Conservation (phyloP, 805 yeast genomes). For the Helenozyma baotianmanensis region DNA sequence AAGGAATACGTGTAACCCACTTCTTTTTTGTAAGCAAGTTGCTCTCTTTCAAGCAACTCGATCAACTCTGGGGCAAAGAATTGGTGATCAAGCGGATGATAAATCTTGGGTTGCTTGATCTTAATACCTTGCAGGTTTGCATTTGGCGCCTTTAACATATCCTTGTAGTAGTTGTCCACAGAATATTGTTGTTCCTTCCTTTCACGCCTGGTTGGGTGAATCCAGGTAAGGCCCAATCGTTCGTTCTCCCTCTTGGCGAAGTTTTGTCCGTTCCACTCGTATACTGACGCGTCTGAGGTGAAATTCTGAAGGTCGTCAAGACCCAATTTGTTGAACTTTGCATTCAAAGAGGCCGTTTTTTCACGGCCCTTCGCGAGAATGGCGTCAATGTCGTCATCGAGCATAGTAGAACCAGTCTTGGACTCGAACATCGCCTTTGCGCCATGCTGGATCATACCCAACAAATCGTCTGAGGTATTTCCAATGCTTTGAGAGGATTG, state of each 20-base stretch:
- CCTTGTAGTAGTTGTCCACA: slow-evolving; percentile 71
- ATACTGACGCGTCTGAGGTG: slow-evolving; percentile 82
- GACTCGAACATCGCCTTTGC: slow-evolving; percentile 82
- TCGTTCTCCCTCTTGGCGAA: slow-evolving; percentile 54
- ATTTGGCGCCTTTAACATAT: slow-evolving; percentile 44
- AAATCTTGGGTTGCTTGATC: slow-evolving; percentile 35
- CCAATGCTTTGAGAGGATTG: slow-evolving; percentile 47
- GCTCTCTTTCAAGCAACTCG: slow-evolving; percentile 58
- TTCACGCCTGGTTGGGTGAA: slow-evolving; percentile 71
- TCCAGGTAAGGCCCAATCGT: slow-evolving; percentile 48
- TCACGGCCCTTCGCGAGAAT: slow-evolving; percentile 78
- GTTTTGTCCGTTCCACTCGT: slow-evolving; percentile 94
- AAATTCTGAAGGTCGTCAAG: slow-evolving; percentile 91
- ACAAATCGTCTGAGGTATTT: slow-evolving; percentile 73
- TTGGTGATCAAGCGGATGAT: slow-evolving; percentile 68
- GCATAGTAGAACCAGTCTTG: slow-evolving; percentile 22
- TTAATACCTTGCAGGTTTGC: slow-evolving; percentile 5
- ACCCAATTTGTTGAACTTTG: slow-evolving; percentile 80
- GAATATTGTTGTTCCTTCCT: slow-evolving; percentile 76
- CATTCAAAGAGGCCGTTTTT: slow-evolving; percentile 73
- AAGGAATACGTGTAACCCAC: slow-evolving; percentile 55
- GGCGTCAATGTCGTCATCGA: slow-evolving; percentile 73
- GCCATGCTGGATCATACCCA: slow-evolving; percentile 96
- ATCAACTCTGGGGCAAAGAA: slow-evolving; percentile 57
- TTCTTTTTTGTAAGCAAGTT: slow-evolving; percentile 55